These are phyloP conservation scores for Crataegus laevigata DNA, from an alignment of 306 rosid genomes.

Conservation along the genomic window DNA sequence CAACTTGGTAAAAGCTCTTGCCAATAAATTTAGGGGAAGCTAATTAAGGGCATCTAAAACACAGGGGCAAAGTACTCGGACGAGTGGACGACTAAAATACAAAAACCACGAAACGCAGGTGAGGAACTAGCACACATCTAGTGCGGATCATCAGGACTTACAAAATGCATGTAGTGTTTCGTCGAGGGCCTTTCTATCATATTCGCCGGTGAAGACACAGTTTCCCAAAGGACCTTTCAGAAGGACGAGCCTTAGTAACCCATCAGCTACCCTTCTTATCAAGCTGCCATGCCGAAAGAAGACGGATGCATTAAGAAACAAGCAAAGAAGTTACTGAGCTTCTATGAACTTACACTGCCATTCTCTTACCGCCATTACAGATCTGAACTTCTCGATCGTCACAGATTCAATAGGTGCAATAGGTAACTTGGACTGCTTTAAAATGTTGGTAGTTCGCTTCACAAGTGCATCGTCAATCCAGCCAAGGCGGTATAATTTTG, in stretches of 20 bases:
- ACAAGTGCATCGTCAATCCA: conserved; percentile 90
- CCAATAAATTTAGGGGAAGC: conserved; percentile 1
- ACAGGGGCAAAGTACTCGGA: conserved; percentile 14
- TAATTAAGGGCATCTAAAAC: conserved; percentile 1
- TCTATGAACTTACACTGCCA: not conserved
- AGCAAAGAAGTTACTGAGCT: not conserved
- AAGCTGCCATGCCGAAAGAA: conserved; percentile 47
- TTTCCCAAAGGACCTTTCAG: conserved; percentile 85
- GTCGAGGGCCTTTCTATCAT: conserved; percentile 80
- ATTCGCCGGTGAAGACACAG: conserved; percentile 82
- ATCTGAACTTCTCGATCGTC: conserved; percentile 82
- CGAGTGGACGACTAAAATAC: not conserved
- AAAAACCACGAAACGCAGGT: conserved; percentile 5
- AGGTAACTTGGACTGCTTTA: conserved; percentile 66
- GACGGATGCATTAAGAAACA: conserved; percentile 5
- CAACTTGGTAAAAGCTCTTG: conserved; percentile 19
- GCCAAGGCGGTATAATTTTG: conserved; percentile 53
- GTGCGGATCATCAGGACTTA: conserved; percentile 50
- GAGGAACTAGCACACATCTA: conserved; percentile 7
- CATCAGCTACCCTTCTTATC: conserved; percentile 98
- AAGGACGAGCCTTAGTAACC: conserved; percentile 80
- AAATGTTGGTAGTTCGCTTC: conserved; percentile 59
- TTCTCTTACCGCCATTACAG: conserved; percentile 82
- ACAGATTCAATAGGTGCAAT: conserved; percentile 55
- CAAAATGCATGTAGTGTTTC: conserved; percentile 69